Evolutionary conservation across 257 asterid species (phyloP), one percentile per base, ranked within the genome.

Genomic region (Schizonepeta tenuifolia): DNA sequence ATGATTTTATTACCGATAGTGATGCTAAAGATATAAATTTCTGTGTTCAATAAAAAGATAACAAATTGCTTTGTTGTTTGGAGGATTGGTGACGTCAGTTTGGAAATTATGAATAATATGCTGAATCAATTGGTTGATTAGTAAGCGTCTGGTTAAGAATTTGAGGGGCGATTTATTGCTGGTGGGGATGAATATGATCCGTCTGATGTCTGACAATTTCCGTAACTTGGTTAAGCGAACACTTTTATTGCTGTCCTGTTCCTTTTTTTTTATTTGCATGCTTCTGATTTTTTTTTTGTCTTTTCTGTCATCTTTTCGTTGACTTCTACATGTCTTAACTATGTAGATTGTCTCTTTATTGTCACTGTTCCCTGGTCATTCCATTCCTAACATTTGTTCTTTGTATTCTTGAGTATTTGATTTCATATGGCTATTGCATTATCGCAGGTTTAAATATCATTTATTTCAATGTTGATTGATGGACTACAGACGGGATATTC

Each of bases 71-170:
- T 47, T 53, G 44, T 65, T 73, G 21, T 56, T 31, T 70, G 71
- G 38, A 54, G 43, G 67, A 57, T 64, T 51, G 28, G 43, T 40
- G 64, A 64, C 41, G 20, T 54, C 61, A 47, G 20, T 35, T 14
- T 61, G 67, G 28, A 35, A 50, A 43, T 9, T 49, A 43, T 41
- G 49, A 35, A 28, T 58, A 40, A 5, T 59, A 40, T 70, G 74
- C 50, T 44, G 49, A 56, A 56, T 75, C 72, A 58, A 51, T 58
- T 82, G 74, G 40, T 75, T 13, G 24, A 24, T 69, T 7, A 13
- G 15, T 40, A 44, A 61, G 44, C 49, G 26, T 17, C 55, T 71
- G 67, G 57, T 71, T 65, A 5, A 26, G 38, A 41, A 44, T 62
- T 54, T 47, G 38, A 46, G 50, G 75, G 65, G 41, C 8, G 14